Evolutionary conservation across 2,329 filamentous ascomycete species (phyloP).

Genomic region (Colletotrichum horii): DNA sequence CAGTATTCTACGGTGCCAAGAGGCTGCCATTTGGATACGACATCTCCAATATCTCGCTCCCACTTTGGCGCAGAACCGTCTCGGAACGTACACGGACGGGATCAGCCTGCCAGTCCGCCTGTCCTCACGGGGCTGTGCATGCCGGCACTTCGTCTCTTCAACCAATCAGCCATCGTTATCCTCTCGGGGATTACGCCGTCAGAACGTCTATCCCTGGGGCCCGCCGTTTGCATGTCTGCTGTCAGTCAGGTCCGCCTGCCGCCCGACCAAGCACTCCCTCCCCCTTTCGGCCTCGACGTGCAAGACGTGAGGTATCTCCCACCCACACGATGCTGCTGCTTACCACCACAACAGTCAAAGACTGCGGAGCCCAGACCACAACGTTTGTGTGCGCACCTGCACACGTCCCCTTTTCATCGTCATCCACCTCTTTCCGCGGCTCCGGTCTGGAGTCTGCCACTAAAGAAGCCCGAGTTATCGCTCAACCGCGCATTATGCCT

Average conservation of each 20-base stretch:
- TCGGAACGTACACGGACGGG: not conserved
- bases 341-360: not conserved
- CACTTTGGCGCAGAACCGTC: not conserved
- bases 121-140: not conserved
- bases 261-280: not conserved
- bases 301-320: not conserved
- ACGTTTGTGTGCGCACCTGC: not conserved
- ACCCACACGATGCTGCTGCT: not conserved
- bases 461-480: not conserved
- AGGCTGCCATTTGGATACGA: not conserved
- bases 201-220: not conserved
- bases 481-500: not conserved
- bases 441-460: not conserved
- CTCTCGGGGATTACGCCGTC: constrained; percentile 12
- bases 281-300: not conserved
- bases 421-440: not conserved
- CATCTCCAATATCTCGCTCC: not conserved
- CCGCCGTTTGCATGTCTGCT: not conserved
- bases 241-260: constrained; percentile 5
- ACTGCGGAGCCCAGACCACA: not conserved
- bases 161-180: not conserved
- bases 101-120: not conserved
- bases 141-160: not conserved
- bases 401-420: not conserved
- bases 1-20: not conserved